Evolutionary conservation across 1,284 basidiomycete genomes (phyloP), one percentile per base, ranked within the genome.

Genomic region (Mycosarcoma maydis): DNA sequence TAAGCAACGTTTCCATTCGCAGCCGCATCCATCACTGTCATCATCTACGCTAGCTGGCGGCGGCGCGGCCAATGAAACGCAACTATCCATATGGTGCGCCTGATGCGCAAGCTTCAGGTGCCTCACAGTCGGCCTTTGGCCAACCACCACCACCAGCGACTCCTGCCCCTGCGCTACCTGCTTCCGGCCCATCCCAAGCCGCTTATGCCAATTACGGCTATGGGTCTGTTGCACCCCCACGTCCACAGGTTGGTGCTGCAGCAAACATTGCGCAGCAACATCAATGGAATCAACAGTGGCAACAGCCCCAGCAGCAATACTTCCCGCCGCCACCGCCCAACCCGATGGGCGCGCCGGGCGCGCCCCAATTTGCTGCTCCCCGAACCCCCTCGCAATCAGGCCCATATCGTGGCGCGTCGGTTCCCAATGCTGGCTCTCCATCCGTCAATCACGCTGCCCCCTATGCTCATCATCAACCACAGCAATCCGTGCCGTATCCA

Each of bases 191-290:
- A 14, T 29, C 53, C 23, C 51, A 44, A 20, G 34, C 52, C 11
- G 53, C 72, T 22, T 76, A 73, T 38, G 55, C 72, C 24, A 74
- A 72, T n/a, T 76, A 76, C 32, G 74, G 74, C 14, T 76, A 76
- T 24, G 74, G 74, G 16, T 39, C 52, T 17, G 53, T 52, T n/a
- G 42, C 51, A 5, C 60, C 55, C 19, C 23, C 45, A 20, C 56
- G 61, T 39, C 33, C 47, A 5, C 20, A 46, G 20, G 30, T 57
- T 26, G 38, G 40, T 22, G 37, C 36, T 26, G 49, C 17, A 11
- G 45, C 66, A 7, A 39, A 11, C 22, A 49, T 56, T 19, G 44
- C 52, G 16, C 65, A 64, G 38, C 73, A 73, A 34, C 29, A 52
- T 19, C 60, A 73, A 34, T 73, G 71, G 73, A 73, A 69, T 23